These are phyloP conservation scores for Ilyonectria mors-panacis DNA, from an alignment of 2,329 filamentous ascomycete species.

Conservation along the genomic window DNA sequence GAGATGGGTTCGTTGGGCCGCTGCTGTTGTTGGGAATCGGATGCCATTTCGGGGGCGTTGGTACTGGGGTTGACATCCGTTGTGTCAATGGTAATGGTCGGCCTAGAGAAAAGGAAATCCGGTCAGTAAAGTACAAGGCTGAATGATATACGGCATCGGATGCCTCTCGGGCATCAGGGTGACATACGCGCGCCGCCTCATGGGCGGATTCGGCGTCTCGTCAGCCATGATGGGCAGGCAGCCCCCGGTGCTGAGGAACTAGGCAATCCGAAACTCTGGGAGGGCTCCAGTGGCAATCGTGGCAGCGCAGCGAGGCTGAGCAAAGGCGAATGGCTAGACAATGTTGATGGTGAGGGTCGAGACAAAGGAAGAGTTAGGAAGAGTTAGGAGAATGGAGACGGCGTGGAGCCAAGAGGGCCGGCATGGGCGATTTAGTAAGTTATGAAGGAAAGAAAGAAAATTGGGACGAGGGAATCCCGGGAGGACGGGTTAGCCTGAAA, in stretches of 20 bases:
- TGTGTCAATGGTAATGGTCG: conserved; percentile 70
- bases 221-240: conserved; percentile 42
- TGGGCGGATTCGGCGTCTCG: conserved; percentile 37
- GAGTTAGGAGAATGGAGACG: conserved; percentile 35
- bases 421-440: conserved; percentile 36
- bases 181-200: conserved; percentile 47
- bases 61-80: conserved; percentile 56
- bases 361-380: conserved; percentile 37
- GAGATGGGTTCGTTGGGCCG: conserved; percentile 54
- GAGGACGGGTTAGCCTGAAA: conserved; percentile 16
- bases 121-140: conserved; percentile 35
- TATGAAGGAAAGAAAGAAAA: conserved; percentile 31
- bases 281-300: conserved; percentile 6
- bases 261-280: conserved; percentile 27
- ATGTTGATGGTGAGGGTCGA: conserved; percentile 35
- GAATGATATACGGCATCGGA: conserved; percentile 28
- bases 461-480: conserved; percentile 25
- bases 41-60: conserved; percentile 49
- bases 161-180: conserved; percentile 23
- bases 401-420: conserved; percentile 42
- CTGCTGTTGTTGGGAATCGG: conserved; percentile 42
- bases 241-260: conserved; percentile 22
- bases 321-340: conserved; percentile 34
- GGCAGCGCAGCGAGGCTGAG: conserved; percentile 42
- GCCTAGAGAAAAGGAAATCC: conserved; percentile 52